These are phyloP conservation scores for Groenewaldozyma salmanticensis DNA, from an alignment of 805 yeast genomes.

Conservation along the genomic window DNA sequence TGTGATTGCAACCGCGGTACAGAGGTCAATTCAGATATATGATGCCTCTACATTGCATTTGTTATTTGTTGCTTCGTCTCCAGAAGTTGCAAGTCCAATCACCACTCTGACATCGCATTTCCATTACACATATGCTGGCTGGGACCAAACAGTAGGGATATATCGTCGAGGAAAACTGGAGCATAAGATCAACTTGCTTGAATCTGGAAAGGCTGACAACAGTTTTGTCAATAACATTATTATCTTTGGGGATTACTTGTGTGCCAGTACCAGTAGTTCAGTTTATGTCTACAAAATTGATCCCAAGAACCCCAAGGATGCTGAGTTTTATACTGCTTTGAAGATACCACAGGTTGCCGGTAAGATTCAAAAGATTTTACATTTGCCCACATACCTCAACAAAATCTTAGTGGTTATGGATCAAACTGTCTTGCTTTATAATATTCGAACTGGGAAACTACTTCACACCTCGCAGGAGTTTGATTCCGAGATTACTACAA, in stretches of 20 bases:
- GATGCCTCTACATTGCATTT: constrained; percentile 78
- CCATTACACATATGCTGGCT: constrained; percentile 75
- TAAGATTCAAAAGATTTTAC: constrained; percentile 55
- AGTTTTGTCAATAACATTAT: constrained; percentile 39
- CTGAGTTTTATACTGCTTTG: constrained; percentile 58
- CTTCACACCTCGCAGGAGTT: constrained; percentile 42
- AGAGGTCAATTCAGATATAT: constrained; percentile 81
- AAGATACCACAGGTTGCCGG: constrained; percentile 56
- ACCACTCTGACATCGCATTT: constrained; percentile 67
- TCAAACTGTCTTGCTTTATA: constrained; percentile 49
- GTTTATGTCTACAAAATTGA: constrained; percentile 45
- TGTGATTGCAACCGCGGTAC: constrained; percentile 83
- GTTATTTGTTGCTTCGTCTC: constrained; percentile 66
- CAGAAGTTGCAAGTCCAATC: constrained; percentile 62
- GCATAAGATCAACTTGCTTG: constrained; percentile 28
- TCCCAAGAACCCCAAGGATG: constrained; percentile 35
- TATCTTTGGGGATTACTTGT: constrained; percentile 70
- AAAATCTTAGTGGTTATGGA: constrained; percentile 80
- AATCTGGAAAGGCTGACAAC: constrained; percentile 24
- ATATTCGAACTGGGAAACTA: constrained; percentile 67
- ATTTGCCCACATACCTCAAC: constrained; percentile 87
- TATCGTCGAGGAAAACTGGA: constrained; percentile 73
- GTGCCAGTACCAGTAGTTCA: constrained; percentile 42
- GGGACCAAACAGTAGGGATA: constrained; percentile 61
- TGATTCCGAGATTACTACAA: constrained; percentile 50